These are phyloP conservation scores for Ceratocystis harringtonii DNA, from an alignment of 2,329 filamentous ascomycete genomes.

Conservation along the genomic window DNA sequence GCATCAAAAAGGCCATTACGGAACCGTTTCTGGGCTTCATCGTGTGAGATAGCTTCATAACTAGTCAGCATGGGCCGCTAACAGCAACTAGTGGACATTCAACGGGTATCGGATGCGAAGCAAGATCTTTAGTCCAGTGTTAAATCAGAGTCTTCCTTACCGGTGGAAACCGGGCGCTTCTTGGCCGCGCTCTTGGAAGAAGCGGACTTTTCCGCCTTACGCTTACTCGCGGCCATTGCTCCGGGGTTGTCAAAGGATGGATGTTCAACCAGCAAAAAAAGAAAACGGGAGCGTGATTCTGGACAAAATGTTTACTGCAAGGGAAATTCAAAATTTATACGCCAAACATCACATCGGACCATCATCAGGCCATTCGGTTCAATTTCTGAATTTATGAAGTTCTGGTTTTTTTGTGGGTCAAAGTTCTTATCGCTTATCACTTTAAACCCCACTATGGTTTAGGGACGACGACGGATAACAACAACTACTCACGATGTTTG, in stretches of 20 bases:
- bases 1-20: slow-evolving; percentile 50
- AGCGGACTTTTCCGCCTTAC: slow-evolving; percentile 39
- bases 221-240: slow-evolving; percentile 35
- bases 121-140: background rate
- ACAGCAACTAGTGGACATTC: background rate
- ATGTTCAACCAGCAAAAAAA: background rate
- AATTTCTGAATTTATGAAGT: slow-evolving; percentile 5
- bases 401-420: slow-evolving; percentile 15
- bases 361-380: slow-evolving; percentile 15
- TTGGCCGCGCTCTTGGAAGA: slow-evolving; percentile 31
- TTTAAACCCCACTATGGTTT: background rate
- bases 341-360: background rate
- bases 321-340: slow-evolving; percentile 6
- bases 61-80: background rate
- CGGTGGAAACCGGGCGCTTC: slow-evolving; percentile 37
- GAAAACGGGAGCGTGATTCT: slow-evolving; percentile 2
- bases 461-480: background rate
- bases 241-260: slow-evolving; percentile 19
- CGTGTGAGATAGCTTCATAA: slow-evolving; percentile 16
- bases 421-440: slow-evolving; percentile 14
- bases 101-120: slow-evolving; percentile 16
- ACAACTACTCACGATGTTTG: background rate
- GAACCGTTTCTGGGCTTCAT: slow-evolving; percentile 40
- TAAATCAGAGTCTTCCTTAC: slow-evolving; percentile 24
- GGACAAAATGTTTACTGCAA: background rate